Conservation (phyloP, 1,284 basidiomycete species). For the Moesziomyces globuligerus region DNA sequence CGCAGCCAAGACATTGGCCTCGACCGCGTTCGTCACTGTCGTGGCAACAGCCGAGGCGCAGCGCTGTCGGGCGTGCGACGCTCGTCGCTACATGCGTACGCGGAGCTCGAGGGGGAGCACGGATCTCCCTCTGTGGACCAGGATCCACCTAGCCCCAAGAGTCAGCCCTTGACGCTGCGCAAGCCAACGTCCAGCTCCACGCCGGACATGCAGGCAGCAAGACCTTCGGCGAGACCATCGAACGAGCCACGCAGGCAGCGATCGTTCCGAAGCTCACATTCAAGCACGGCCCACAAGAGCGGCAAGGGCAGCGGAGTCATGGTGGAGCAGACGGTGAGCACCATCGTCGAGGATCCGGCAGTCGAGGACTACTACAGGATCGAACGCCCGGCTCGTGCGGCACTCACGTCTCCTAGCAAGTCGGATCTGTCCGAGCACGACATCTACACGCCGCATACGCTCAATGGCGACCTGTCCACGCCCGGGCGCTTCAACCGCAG, state of each 20-base stretch:
- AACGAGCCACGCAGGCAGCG: constrained; percentile 11
- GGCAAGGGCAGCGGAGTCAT: constrained; percentile 14
- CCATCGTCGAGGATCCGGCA: constrained; percentile 26
- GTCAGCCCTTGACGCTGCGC: constrained; percentile 14
- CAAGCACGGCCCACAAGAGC: constrained; percentile 12
- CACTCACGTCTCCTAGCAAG: constrained; percentile 3
- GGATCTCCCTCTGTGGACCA: constrained; percentile 1
- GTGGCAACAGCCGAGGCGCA: constrained; percentile 5
- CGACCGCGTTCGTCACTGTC: constrained; percentile 1
- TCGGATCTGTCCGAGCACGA: constrained; percentile 9
- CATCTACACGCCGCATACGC: constrained; percentile 6
- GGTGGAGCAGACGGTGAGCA: constrained; percentile 35
- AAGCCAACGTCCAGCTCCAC: constrained; percentile 7
- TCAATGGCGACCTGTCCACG: constrained; percentile 8
- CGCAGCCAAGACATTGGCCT: constrained; percentile 17
- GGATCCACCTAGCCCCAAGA: constrained; percentile 7
- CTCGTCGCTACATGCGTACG: constrained; percentile 18
- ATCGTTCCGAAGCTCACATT: constrained; percentile 2
- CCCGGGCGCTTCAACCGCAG: constrained; percentile 4
- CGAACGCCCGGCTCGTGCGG: constrained; percentile 11
- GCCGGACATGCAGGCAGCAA: constrained; percentile 15
- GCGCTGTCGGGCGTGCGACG: constrained; percentile 6
- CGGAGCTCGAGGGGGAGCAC: constrained; percentile 17
- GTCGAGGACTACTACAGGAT: constrained; percentile 16
- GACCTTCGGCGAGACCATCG: not conserved